Evolutionary conservation across 768 basidiomycete genomes (phyloP).

Genomic region (Crassisporium funariophilum): DNA sequence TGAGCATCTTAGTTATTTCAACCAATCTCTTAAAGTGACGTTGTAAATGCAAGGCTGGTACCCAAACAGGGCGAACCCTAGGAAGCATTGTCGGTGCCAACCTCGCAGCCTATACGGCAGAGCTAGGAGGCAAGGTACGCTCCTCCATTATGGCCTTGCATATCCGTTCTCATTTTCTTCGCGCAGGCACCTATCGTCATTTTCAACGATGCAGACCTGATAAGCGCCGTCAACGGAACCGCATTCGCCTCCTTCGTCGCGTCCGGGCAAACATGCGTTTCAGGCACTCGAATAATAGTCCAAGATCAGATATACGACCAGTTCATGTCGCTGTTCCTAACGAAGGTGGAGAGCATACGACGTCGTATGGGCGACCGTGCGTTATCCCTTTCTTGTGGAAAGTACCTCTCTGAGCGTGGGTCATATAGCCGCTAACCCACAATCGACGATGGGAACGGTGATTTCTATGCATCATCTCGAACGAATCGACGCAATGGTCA

Average conservation of each 20-base stretch:
- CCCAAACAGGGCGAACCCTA: slow-evolving; percentile 71
- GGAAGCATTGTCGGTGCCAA: slow-evolving; percentile 77
- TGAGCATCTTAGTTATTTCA: slow-evolving; percentile 32
- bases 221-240: slow-evolving; percentile 77
- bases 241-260: slow-evolving; percentile 86
- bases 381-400: slow-evolving; percentile 30
- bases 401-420: not conserved
- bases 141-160: too few relatives aligned
- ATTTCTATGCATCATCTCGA: slow-evolving; percentile 67
- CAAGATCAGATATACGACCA: slow-evolving; percentile 69
- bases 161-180: too few relatives aligned
- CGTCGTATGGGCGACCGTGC: slow-evolving; percentile 78
- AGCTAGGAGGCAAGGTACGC: slow-evolving; percentile 80
- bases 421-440: slow-evolving; percentile 62
- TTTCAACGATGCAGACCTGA: slow-evolving; percentile 76
- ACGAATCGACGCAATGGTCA: slow-evolving; percentile 62
- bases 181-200: slow-evolving; percentile 83
- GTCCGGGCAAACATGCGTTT: slow-evolving; percentile 90
- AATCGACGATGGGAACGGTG: slow-evolving; percentile 78
- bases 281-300: slow-evolving; percentile 80
- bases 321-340: slow-evolving; percentile 63
- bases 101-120: slow-evolving; percentile 75
- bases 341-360: slow-evolving; percentile 64
- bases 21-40: slow-evolving; percentile 1
- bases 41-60: slow-evolving; percentile 60